Evolutionary conservation across 345 rosid species (phyloP).

Genomic region (Noccaea caerulescens): DNA sequence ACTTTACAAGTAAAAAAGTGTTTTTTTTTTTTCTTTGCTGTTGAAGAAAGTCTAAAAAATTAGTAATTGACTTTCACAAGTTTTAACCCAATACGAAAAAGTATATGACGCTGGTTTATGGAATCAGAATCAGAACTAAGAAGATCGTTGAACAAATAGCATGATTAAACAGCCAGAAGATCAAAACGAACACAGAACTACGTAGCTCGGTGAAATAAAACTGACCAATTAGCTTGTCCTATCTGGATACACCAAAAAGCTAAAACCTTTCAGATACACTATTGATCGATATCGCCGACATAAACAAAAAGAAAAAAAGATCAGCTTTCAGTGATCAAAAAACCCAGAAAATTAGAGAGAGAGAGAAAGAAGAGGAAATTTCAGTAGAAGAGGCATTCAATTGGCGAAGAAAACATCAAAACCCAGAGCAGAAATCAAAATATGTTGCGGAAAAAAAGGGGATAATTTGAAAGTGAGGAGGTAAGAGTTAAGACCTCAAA

Average conservation of each 20-base stretch:
- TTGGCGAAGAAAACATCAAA: constrained; percentile 22
- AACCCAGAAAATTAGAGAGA: constrained; percentile 1
- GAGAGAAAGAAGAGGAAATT: neutral
- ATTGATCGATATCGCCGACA: constrained; percentile 16
- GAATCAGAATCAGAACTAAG: constrained; percentile 5
- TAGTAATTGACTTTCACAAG: constrained; percentile 35
- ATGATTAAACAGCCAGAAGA: neutral
- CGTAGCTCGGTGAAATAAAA: constrained; percentile 16
- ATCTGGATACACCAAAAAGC: constrained; percentile 31
- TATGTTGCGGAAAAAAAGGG: constrained; percentile 10
- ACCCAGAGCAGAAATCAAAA: constrained; percentile 22
- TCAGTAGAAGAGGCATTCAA: constrained; percentile 3
- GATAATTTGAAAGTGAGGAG: constrained; percentile 18
- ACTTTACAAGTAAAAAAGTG: constrained; percentile 18
- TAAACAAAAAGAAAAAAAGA: neutral
- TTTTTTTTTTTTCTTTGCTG: neutral
- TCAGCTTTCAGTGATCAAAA: neutral
- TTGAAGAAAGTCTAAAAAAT: constrained; percentile 21
- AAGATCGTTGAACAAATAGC: constrained; percentile 14
- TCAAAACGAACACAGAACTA: constrained; percentile 16
- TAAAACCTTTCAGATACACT: constrained; percentile 21
- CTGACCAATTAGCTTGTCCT: constrained; percentile 21
- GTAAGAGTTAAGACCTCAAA: constrained; percentile 40
- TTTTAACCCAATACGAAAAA: neutral
- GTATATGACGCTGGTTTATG: neutral